phyloP scores from a whole-genome alignment of 176 grass and related monocot genomes.

The Miscanthus lutarioriparius region DNA sequence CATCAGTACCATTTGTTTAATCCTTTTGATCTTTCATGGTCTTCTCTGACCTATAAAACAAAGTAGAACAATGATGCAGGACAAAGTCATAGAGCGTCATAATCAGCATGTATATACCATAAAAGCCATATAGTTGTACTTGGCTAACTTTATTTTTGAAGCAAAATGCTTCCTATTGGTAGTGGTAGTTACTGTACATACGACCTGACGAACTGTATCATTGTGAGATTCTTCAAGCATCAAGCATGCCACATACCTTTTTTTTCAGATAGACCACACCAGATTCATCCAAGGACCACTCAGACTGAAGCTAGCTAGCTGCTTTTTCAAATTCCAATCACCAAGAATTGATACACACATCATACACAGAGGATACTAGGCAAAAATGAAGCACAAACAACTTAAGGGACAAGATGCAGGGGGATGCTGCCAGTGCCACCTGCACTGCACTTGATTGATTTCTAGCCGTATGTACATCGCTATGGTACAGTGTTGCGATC shows the following conservation, averaged over 20 bases:
- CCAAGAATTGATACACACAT: constrained; percentile 8
- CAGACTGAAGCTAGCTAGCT: background rate
- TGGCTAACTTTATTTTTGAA: background rate
- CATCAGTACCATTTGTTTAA: background rate
- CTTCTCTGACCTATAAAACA: background rate
- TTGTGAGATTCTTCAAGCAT: background rate
- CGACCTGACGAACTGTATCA: background rate
- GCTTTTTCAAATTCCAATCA: constrained; percentile 29
- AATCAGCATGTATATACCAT: background rate
- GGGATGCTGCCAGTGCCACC: constrained; percentile 10
- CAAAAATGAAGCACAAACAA: constrained; percentile 17
- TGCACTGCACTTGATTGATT: constrained; percentile 20
- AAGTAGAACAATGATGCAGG: background rate
- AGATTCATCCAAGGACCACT: background rate
- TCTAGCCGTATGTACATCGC: constrained; percentile 43
- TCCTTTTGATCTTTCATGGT: background rate
- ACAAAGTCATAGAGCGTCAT: background rate
- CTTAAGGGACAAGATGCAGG: background rate
- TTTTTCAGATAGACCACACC: constrained; percentile 11
- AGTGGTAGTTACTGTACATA: background rate
- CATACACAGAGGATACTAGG: constrained; percentile 22
- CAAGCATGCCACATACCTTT: background rate
- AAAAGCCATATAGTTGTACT: background rate
- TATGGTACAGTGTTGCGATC: background rate
- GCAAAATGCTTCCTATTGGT: background rate